Evolutionary conservation across 2,329 filamentous ascomycete species (phyloP), one percentile per base, ranked within the genome.

Genomic region (Sporothrix globosa): DNA sequence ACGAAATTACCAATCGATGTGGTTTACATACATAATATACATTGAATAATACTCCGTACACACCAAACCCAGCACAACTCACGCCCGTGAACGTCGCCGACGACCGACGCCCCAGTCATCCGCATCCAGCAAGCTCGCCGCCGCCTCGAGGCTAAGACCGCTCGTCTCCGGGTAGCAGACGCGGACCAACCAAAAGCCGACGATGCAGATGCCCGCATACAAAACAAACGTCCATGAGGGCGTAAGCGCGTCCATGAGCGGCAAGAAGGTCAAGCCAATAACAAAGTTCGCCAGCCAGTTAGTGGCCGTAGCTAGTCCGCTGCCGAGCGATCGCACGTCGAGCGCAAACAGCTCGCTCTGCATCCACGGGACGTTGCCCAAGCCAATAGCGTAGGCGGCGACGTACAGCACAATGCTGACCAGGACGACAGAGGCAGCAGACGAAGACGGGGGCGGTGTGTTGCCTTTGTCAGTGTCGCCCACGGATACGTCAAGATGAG

Each of bases 321-420:
- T 92, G 39, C 92, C 92, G 1, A 92, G 80, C 4, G 90, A 89
- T 65, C 92, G 88, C 60, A 93, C 91, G 41, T 85, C 85, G 63
- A 94, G 83, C 0, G 93, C 91, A 77, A 97, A 97, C 44, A 97
- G 86, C 81, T 98, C 95, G 75, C 90, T 92, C 81, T 97, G 94
- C 85, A 97, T 95, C 95, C 95, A 98, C 0, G 95, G 94, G 2
- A 98, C 93, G 75, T 93, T 96, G 10, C 95, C 95, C 2, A 98
- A 85, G 2, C 95, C 95, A 1, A 94, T 83, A 0, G 95, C 95
- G 77, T 96, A 98, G 0, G 90, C 85, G 10, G 92, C 91, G 1
- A 97, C 93, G 79, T 96, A 97, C 9, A 93, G 75, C 79, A 93
- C 90, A 78, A 97, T 90, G 73, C 91, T 91, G 53, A 87, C 73